Percentiles rank a stretch among this genome's conserved stretches.
Evolutionary conservation across 768 basidiomycete species (phyloP).

Genomic region (Amanita pseudoporphyria): DNA sequence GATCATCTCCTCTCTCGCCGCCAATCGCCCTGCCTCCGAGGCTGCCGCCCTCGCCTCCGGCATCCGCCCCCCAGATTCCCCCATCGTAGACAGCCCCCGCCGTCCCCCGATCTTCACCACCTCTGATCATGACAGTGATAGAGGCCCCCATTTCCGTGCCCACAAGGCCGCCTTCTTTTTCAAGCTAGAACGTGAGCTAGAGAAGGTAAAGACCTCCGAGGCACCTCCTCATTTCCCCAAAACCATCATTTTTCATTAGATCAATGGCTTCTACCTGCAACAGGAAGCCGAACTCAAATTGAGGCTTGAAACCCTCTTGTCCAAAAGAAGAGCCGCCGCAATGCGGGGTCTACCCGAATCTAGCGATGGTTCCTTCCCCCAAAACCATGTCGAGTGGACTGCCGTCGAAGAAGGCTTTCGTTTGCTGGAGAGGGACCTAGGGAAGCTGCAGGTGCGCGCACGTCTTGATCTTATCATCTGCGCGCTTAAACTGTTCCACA

Average conservation of each 20-base stretch:
- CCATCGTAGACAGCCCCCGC: constrained; percentile 10
- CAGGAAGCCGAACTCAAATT: constrained; percentile 93
- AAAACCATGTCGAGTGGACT: constrained; percentile 82
- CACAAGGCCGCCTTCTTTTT: constrained; percentile 99
- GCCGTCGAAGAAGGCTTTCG: constrained; percentile 96
- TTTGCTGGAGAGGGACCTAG: constrained; percentile 86
- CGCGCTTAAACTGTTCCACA: constrained; percentile 21
- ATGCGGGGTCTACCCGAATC: constrained; percentile 63
- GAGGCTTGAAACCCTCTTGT: constrained; percentile 85
- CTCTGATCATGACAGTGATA: constrained; percentile 56
- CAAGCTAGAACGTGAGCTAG: constrained; percentile 93
- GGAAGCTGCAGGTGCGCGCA: constrained; percentile 76
- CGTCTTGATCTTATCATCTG: constrained; percentile 2
- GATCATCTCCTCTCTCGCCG: constrained; percentile 92
- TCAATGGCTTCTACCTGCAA: constrained; percentile 95
- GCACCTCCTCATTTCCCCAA: constrained; percentile 4
- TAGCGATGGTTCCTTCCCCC: constrained; percentile 41
- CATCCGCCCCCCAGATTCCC: constrained; percentile 56
- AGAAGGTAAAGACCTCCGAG: constrained; percentile 57
- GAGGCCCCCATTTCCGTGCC: constrained; percentile 82
- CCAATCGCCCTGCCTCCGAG: constrained; percentile 84
- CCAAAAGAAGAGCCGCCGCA: constrained; percentile 83
- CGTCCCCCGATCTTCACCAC: constrained; percentile 50
- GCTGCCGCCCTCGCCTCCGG: constrained; percentile 81
- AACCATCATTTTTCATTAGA: constrained; percentile 38